Base-by-base conservation (phyloP, 139 green algal species). In the Spirogloea muscicola region DNA sequence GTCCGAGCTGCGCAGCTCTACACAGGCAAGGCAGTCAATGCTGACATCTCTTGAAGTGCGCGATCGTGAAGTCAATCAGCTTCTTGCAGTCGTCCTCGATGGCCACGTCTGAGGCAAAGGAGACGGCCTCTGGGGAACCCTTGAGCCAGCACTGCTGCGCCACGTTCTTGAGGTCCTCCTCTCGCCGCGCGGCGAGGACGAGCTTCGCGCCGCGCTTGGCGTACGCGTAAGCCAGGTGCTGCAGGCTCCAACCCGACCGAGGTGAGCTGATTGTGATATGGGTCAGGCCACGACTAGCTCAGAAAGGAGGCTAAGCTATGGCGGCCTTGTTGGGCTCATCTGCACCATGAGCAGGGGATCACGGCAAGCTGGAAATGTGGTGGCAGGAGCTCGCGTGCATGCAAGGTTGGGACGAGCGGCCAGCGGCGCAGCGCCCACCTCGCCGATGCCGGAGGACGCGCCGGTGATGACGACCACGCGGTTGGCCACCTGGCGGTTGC, bases 171-270 rank as follows among this genome's bases (percentile, higher is more conserved):
- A 79, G 29, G 13, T 77, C 29, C 39, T 79, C 71, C 42, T 76
- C 71, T 21, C 71, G 71, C 41, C 49, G 71, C 29, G 65, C 71
- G 10, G 62, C 71, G 13, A 79, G 65, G 38, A 79, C 62, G n/a
- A 79, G 37, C 18, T 29, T 79, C 27, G 61, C 71, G 21, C 71
- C 71, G 18, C 48, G 42, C 63, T 71, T 79, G 39, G 71, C 71
- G 37, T 77, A 79, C 43, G 64, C 71, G 34, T 80, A 84, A 10
- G 74, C 74, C 21, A 84, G 79, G 57, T 82, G 49, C 74, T 76
- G 71, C 9, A 38, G 63, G 27, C 13, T 27, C 31, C 41, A 7
- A 62, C n/a, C n/a, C n/a, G n/a, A n/a, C n/a, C n/a, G n/a, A n/a
- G n/a, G n/a, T n/a, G n/a, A n/a, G n/a, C n/a, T n/a, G n/a, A n/a